Evolutionary conservation across 2,329 filamentous ascomycete genomes (phyloP), one percentile per base, ranked within the genome.

Genomic region (Neofusicoccum cordaticola): DNA sequence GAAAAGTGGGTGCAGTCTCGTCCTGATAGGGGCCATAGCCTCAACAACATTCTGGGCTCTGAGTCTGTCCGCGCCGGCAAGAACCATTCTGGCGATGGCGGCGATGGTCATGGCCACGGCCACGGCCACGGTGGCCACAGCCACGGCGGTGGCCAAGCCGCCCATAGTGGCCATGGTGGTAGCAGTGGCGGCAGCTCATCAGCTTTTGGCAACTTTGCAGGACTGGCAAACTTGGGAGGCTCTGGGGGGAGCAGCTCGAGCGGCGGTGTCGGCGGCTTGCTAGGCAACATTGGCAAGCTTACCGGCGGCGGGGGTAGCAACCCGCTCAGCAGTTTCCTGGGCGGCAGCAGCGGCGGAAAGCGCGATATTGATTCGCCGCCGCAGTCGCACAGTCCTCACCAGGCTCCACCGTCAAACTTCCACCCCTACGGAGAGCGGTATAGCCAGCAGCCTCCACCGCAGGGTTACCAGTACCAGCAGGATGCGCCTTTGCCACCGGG

Each of bases 1-100:
- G 86, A 90, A 71, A 84, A 85, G 66, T 99, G 94, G 94, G 89
- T 86, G 0, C 85, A 91, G 57, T 85, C 88, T 69, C 84, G 89
- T 65, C 83, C 87, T 2, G 88, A 90, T 67, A 87, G 87, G 48
- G 85, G 85, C 4, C 81, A 86, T 61, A 84, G 87, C 60, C 82
- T 98, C 17, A 89, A 96, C 73, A 81, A 86, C 62, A 73, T 95
- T n/a, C 84, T 99, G 9, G 89, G 87, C 53, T 92, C 93, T 0
- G 88, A 96, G 62, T 92, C 91, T 6, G 95, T 99, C 66, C 90
- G 87, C 72, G 83, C 84, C 8, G 93, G 94, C 50, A 89, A 88
- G 75, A 99, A 98, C 75, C 92, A 97, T 74, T 79, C 76, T 12
- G 74, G 72, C 17, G 67, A 68, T 4, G 22, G 45, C 44, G 39